phyloP scores from a whole-genome alignment of 345 rosid genomes.

The Erodium maritimum region DNA sequence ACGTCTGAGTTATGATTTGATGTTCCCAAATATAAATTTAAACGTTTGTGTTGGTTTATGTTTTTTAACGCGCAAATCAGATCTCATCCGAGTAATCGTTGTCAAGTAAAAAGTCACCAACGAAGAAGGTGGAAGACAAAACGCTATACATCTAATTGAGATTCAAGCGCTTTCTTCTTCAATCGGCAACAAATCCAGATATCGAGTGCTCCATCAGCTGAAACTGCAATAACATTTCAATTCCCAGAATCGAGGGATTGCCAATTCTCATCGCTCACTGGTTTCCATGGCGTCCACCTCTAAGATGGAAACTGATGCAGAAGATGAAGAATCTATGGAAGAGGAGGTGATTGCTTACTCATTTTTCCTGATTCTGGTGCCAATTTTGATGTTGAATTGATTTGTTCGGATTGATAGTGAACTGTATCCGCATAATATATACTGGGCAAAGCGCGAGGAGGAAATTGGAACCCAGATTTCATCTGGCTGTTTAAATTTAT shows the following conservation, averaged over 20 bases:
- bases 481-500: not conserved
- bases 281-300: slow-evolving; percentile 54
- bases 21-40: too few relatives aligned
- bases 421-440: too few relatives aligned
- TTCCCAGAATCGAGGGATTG: not conserved
- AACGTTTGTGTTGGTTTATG: too few relatives aligned
- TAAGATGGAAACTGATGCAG: slow-evolving; percentile 26
- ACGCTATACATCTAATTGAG: too few relatives aligned
- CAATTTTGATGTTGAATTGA: not conserved
- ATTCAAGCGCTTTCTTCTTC: not conserved
- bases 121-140: too few relatives aligned
- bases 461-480: not conserved
- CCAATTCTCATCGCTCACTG: not conserved
- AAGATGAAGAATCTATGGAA: slow-evolving; percentile 34
- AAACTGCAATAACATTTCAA: not conserved
- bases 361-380: slow-evolving; percentile 2
- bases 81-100: too few relatives aligned
- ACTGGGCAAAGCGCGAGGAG: not conserved
- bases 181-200: not conserved
- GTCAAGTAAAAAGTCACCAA: too few relatives aligned
- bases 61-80: too few relatives aligned
- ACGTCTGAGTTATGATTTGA: too few relatives aligned
- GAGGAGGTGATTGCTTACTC: slow-evolving; percentile 23
- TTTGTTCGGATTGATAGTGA: not conserved
- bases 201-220: not conserved